Evolutionary conservation across 805 yeast genomes (phyloP).

Genomic region (Zygotorulaspora sp.): DNA sequence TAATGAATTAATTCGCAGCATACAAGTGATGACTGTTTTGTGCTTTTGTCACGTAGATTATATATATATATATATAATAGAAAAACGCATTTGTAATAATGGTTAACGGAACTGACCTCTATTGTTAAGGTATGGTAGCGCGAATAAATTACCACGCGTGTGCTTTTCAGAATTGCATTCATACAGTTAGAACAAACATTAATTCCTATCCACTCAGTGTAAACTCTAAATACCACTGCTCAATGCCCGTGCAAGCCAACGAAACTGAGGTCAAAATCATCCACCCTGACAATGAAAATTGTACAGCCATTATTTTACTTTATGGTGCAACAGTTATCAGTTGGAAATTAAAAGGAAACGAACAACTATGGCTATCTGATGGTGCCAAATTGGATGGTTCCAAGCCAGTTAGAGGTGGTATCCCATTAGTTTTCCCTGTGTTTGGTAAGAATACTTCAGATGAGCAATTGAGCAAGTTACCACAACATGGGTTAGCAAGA

Average conservation of each 20-base stretch:
- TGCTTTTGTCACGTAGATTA: no score
- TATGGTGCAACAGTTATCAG: conserved; percentile 87
- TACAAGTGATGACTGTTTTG: no score
- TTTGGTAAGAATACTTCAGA: conserved; percentile 67
- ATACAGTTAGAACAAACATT: no score
- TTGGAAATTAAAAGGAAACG: conserved; percentile 69
- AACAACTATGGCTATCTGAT: conserved; percentile 75
- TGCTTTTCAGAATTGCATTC: no score
- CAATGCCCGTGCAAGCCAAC: conserved; percentile 68
- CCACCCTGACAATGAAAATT: conserved; percentile 46
- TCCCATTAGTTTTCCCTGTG: conserved; percentile 92
- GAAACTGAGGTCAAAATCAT: conserved; percentile 59
- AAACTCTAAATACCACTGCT: no score
- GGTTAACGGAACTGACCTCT: no score
- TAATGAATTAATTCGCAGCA: no score
- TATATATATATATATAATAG: background rate
- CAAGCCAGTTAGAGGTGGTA: conserved; percentile 95
- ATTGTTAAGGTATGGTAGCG: no score
- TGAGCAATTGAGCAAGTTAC: conserved; percentile 60
- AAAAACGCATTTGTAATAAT: background rate
- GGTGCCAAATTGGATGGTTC: conserved; percentile 87
- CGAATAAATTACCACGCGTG: no score
- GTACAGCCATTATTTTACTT: conserved; percentile 65
- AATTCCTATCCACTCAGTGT: no score
- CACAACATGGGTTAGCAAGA: conserved; percentile 97